Conservation (phyloP, 2,329 filamentous ascomycete species). For the Penicillium vulpinum region DNA sequence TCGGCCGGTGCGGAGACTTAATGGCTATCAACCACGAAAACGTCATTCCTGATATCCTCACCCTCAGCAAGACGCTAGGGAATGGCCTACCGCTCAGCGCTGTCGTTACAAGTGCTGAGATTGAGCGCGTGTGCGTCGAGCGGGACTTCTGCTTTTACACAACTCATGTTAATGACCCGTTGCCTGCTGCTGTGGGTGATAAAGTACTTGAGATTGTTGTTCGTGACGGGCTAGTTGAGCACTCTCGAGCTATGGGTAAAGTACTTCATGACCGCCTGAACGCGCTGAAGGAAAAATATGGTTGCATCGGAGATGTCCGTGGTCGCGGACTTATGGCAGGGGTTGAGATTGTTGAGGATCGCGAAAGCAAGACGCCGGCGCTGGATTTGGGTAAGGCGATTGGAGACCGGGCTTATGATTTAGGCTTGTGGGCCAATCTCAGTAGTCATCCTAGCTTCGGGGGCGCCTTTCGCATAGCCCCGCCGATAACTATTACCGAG, state of each 20-base stretch:
- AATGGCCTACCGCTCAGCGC: slow-evolving; percentile 61
- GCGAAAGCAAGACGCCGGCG: slow-evolving; percentile 50
- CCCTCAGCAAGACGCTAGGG: slow-evolving; percentile 62
- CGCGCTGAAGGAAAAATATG: slow-evolving; percentile 51
- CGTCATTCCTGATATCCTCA: slow-evolving; percentile 59
- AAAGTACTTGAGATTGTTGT: slow-evolving; percentile 64
- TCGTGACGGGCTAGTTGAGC: slow-evolving; percentile 54
- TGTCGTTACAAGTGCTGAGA: slow-evolving; percentile 56
- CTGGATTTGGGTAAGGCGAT: slow-evolving; percentile 52
- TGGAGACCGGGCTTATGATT: slow-evolving; percentile 50
- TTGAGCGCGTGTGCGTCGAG: slow-evolving; percentile 52
- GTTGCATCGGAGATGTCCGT: slow-evolving; percentile 63
- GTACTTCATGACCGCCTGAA: slow-evolving; percentile 52
- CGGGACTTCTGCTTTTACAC: slow-evolving; percentile 59
- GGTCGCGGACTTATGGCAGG: slow-evolving; percentile 60
- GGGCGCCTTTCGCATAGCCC: slow-evolving; percentile 61
- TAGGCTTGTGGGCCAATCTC: slow-evolving; percentile 60
- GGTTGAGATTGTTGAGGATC: slow-evolving; percentile 58
- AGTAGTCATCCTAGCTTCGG: slow-evolving; percentile 56
- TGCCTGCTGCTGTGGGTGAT: slow-evolving; percentile 60
- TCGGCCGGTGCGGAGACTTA: slow-evolving; percentile 58
- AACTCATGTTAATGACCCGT: slow-evolving; percentile 63
- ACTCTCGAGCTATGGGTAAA: slow-evolving; percentile 47
- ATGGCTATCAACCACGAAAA: slow-evolving; percentile 58
- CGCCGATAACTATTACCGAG: slow-evolving; percentile 59